Evolutionary conservation across 768 basidiomycete genomes (phyloP), one percentile per base, ranked within the genome.

Genomic region (Phaeolepiota aurea): DNA sequence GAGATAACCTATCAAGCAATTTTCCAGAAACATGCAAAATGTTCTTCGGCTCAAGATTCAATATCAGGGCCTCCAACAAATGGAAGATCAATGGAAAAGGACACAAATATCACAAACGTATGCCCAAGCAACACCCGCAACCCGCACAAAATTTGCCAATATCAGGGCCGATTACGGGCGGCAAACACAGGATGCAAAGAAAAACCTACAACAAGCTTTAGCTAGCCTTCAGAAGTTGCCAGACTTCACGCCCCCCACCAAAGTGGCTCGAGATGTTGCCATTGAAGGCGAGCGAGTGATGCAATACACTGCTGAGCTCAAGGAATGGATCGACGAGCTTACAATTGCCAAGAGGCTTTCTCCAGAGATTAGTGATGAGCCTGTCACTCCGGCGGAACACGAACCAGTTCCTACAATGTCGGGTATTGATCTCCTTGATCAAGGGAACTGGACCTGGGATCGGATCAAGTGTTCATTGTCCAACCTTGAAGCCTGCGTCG

Each of bases 261-360:
- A 22, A 36, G 21, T 18, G 16, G 16, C 11, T 19, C 31, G 22
- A 44, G 46, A 28, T 35, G 40, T 33, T 31, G 37, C 45, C 25
- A 18, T 54, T 15, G 48, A 58, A 22, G 53, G 50, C n/a, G 47
- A 52, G 20, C 45, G 46, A 9, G 36, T 65, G 19, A 37, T 47
- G 34, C 28, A 37, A 32, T 65, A 65, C 40, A 55, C 49, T 4
- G 46, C 39, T 12, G 57, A 62, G 41, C 37, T 66, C 5, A 49
- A 49, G 32, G 49, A 51, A 19, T 66, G 65, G 65, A 54, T 64
- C 32, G 42, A 50, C 39, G 50, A 48, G 7, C 42, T 59, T 14
- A 28, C 55, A 23, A 22, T 55, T 1, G 44, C 48, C 19, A 49
- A 51, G 43, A 48, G 52, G 16, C 34, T 51, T 13, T 10, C 46